A percentile compares a stretch with the other conserved stretches of the same genome.
Conservation (phyloP, 768 basidiomycete genomes). For the Hemileccinum impolitum region DNA sequence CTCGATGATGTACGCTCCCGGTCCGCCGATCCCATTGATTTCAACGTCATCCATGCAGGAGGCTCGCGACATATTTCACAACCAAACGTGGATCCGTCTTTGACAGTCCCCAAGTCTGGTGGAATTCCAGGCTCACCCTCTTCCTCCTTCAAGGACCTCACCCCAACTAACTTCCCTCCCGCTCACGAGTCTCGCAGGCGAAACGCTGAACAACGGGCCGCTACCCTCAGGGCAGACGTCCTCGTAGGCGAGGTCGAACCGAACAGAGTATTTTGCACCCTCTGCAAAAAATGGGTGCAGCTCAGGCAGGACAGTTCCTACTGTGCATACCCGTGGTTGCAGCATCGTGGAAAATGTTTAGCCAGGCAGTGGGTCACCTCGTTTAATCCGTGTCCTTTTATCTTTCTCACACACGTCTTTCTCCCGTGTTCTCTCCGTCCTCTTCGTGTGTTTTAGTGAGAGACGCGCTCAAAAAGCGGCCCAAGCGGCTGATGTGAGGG, state of each 20-base stretch:
- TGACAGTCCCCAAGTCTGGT: slow-evolving; percentile 11
- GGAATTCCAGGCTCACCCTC: slow-evolving; percentile 28
- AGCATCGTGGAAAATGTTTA: slow-evolving; percentile 74
- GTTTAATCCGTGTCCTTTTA: neutral
- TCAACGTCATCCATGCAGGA: slow-evolving; percentile 19
- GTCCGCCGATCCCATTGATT: slow-evolving; percentile 26
- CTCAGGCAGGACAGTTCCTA: slow-evolving; percentile 74
- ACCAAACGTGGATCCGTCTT: slow-evolving; percentile 5
- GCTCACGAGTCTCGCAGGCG: slow-evolving; percentile 64
- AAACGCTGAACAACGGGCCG: slow-evolving; percentile 78
- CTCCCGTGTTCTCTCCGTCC: neutral
- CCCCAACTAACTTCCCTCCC: slow-evolving; percentile 53
- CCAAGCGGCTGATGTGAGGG: slow-evolving; percentile 47
- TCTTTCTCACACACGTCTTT: slow-evolving; percentile 13
- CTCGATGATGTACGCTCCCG: slow-evolving; percentile 29
- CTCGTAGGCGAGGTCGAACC: slow-evolving; percentile 70
- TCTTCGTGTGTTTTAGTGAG: slow-evolving; percentile 38
- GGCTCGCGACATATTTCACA: slow-evolving; percentile 19
- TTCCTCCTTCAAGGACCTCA: slow-evolving; percentile 54
- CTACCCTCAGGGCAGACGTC: slow-evolving; percentile 61
- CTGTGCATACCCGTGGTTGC: slow-evolving; percentile 80
- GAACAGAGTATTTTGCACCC: slow-evolving; percentile 66
- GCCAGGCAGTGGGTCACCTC: slow-evolving; percentile 56
- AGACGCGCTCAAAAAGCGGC: slow-evolving; percentile 54
- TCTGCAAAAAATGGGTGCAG: slow-evolving; percentile 84